Evolutionary conservation across 495 filamentous ascomycete genomes (phyloP), one percentile per base, ranked within the genome.

Genomic region (Stereocaulon alpinum): DNA sequence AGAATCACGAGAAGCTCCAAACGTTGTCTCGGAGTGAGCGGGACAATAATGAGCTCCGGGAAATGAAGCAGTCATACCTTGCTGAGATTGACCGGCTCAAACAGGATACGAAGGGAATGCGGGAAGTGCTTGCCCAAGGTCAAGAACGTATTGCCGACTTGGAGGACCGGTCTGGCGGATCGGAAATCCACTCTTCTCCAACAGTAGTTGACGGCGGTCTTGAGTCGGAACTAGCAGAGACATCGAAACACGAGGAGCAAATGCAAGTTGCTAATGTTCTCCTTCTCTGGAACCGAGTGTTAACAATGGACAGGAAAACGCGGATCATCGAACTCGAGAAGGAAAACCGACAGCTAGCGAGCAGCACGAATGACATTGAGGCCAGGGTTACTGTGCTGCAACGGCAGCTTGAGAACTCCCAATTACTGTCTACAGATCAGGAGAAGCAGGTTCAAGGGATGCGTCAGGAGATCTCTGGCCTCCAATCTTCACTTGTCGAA

Each of bases 21-120:
- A 74, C 80, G 22, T 66, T 86, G 30, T 74, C 79, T 14, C 80
- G 78, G 34, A 78, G 82, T 59, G 84, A 87, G 64, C 79, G 81
- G 63, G 80, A 83, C 45, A 77, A 79, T 59, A 80, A 74, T 61
- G 82, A 85, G 44, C 74, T 81, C 37, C 80, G 79, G 59, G 76
- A 74, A 32, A 72, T 79, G 37, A 78, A 80, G 62, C 77, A 77
- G 55, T 75, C 79, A 47, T 68, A 85, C 15, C 79, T 84, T 61
- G 72, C 80, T 60, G 81, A 86, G 55, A 81, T 82, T 55, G 74
- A 80, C 22, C 70, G 76, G n/a, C 72, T 83, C 0, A 71, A 73
- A 11, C 77, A 82, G 57, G 76, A 78, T 45, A 72, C 79, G 1
- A 71, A 80, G 49, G 74, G 74, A 52, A 74, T 77, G 3, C 73